phyloP scores from a whole-genome alignment of 805 yeast species.

The Monosporozyma siamensis region DNA sequence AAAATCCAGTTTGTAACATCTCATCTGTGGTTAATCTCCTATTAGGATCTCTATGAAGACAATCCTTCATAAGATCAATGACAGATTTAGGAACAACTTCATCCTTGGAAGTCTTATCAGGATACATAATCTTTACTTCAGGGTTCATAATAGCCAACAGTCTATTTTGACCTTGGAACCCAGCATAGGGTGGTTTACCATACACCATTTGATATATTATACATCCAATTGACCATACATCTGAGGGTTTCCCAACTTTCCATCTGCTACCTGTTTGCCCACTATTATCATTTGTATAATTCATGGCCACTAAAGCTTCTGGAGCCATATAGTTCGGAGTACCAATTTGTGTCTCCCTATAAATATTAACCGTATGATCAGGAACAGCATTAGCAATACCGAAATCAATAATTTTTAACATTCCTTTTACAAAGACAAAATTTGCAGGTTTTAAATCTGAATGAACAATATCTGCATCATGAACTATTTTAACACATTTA shows the following conservation, averaged over 20 bases:
- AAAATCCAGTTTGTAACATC: conserved; percentile 52
- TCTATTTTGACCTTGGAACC: conserved; percentile 65
- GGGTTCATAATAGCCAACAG: conserved; percentile 82
- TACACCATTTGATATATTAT: conserved; percentile 92
- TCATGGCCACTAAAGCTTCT: conserved; percentile 69
- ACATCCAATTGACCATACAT: conserved; percentile 97
- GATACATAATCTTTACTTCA: conserved; percentile 57
- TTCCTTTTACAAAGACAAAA: conserved; percentile 73
- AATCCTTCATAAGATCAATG: conserved; percentile 60
- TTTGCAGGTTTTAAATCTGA: conserved; percentile 69
- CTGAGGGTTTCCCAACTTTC: conserved; percentile 92
- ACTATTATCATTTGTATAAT: conserved; percentile 12
- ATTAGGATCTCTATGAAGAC: conserved; percentile 62
- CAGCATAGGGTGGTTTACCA: conserved; percentile 85
- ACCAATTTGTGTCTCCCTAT: conserved; percentile 85
- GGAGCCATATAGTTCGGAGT: conserved; percentile 99
- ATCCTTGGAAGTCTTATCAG: conserved; percentile 52
- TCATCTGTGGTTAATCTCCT: conserved; percentile 57
- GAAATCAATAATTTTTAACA: conserved; percentile 83
- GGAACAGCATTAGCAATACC: conserved; percentile 94
- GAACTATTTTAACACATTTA: conserved; percentile 81
- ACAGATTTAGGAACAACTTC: conserved; percentile 55
- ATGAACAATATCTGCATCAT: conserved; percentile 74
- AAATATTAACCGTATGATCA: conserved; percentile 82
- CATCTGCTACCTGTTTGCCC: conserved; percentile 25